phyloP scores from a whole-genome alignment of 2,329 filamentous ascomycete genomes.

The Fonsecaea pedrosoi region DNA sequence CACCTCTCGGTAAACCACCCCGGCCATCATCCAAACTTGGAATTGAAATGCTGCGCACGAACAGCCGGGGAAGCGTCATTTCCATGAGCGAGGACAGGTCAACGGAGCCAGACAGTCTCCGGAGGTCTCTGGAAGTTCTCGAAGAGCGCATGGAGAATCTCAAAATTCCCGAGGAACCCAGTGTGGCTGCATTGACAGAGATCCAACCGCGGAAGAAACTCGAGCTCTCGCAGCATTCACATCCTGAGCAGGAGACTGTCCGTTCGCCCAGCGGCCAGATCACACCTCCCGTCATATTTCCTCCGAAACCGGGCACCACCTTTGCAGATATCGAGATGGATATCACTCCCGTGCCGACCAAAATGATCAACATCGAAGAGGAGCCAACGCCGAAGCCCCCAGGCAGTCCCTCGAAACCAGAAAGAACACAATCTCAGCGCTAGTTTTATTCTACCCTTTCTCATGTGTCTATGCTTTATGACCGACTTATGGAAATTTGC shows the following conservation, averaged over 20 bases:
- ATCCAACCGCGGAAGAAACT: constrained; percentile 39
- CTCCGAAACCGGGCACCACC: constrained; percentile 51
- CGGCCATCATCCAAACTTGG: constrained; percentile 86
- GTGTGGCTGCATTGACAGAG: constrained; percentile 26
- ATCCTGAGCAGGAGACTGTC: constrained; percentile 40
- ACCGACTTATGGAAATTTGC: constrained; percentile 29
- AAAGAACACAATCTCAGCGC: constrained; percentile 13
- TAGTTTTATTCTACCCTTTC: constrained; percentile 25
- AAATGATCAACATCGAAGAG: constrained; percentile 35
- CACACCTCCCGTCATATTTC: constrained; percentile 61
- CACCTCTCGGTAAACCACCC: constrained; percentile 57
- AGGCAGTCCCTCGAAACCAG: constrained; percentile 24
- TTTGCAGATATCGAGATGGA: constrained; percentile 49
- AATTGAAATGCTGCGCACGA: constrained; percentile 97
- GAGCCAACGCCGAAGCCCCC: constrained; percentile 35
- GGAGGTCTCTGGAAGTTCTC: constrained; percentile 43
- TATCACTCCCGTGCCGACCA: constrained; percentile 35
- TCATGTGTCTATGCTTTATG: constrained; percentile 33
- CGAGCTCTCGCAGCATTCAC: constrained; percentile 39
- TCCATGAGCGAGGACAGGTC: constrained; percentile 53
- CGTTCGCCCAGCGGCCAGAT: constrained; percentile 45
- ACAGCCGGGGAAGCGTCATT: constrained; percentile 83
- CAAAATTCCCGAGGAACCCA: constrained; percentile 40
- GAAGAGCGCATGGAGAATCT: constrained; percentile 43
- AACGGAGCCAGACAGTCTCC: constrained; percentile 42